These are phyloP conservation scores for Candida sanyaensis DNA, from an alignment of 1,139 yeast genomes.

Conservation along the genomic window DNA sequence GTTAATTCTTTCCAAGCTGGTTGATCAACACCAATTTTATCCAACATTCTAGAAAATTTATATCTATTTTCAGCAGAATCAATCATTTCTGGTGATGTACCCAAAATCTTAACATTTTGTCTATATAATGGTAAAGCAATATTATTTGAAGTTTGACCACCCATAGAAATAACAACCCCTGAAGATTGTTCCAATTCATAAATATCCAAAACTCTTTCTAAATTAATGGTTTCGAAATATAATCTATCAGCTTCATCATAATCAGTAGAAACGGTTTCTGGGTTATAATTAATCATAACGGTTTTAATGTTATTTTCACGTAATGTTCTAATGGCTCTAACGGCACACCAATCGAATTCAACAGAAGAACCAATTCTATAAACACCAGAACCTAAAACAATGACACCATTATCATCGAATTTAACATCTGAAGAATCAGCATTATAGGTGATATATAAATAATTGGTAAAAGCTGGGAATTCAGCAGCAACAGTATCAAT, in stretches of 20 bases:
- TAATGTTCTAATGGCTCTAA: constrained; percentile 91
- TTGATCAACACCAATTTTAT: constrained; percentile 89
- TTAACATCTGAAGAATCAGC: constrained; percentile 83
- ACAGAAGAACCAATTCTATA: constrained; percentile 98
- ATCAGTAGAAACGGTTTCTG: constrained; percentile 98
- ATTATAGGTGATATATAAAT: constrained; percentile 93
- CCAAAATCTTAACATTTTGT: constrained; percentile 84
- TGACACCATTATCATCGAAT: constrained; percentile 86
- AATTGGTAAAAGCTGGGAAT: constrained; percentile 96
- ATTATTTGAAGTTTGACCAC: constrained; percentile 97
- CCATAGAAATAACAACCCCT: constrained; percentile 95
- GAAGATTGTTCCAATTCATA: constrained; percentile 87
- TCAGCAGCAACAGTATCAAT: constrained; percentile 98
- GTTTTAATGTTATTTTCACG: constrained; percentile 88
- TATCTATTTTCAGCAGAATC: constrained; percentile 99
- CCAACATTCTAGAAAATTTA: constrained; percentile 92
- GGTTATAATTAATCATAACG: constrained; percentile 95
- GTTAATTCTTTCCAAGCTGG: constrained; percentile 98
- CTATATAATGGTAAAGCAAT: constrained; percentile 85
- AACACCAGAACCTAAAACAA: constrained; percentile 97
- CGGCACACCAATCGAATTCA: constrained; percentile 99
- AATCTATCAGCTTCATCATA: constrained; percentile 97
- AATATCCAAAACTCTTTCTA: constrained; percentile 96
- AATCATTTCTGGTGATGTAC: constrained; percentile 93
- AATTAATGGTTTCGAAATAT: constrained; percentile 91